Percentiles rank a stretch among this genome's conserved stretches.
phyloP scores from a whole-genome alignment of 2,329 filamentous ascomycete genomes.

The Aureobasidium sp. region DNA sequence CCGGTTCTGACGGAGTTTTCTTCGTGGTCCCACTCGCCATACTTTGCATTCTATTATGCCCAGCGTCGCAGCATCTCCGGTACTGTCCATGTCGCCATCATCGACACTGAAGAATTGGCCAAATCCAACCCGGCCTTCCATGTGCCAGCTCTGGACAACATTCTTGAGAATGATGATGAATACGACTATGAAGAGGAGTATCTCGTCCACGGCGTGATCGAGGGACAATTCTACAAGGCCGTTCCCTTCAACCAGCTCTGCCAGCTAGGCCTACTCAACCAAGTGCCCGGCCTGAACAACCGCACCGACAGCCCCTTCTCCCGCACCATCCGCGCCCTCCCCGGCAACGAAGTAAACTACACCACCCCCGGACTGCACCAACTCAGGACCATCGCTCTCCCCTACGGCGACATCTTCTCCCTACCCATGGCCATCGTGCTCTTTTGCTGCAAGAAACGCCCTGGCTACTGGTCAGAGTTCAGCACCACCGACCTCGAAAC shows the following conservation, averaged over 20 bases:
- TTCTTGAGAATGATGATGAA: background rate
- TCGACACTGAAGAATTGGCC: background rate
- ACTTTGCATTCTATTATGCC: background rate
- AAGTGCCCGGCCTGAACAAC: background rate
- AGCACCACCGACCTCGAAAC: background rate
- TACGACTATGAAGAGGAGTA: background rate
- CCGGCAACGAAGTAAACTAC: background rate
- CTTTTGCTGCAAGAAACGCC: background rate
- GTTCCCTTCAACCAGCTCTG: background rate
- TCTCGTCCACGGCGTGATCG: background rate
- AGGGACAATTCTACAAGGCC: background rate
- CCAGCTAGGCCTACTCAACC: background rate
- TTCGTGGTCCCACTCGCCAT: constrained; percentile 1
- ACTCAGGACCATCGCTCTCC: background rate
- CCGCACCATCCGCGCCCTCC: background rate
- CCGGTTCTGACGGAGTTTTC: background rate
- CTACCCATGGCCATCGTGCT: background rate
- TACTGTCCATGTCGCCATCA: background rate
- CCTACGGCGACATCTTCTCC: background rate
- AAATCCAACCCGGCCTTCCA: background rate
- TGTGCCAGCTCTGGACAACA: background rate
- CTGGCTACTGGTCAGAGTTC: background rate
- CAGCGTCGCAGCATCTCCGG: too few relatives aligned
- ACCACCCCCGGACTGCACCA: background rate
- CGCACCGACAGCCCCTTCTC: background rate